phyloP scores from a whole-genome alignment of 208 protist species.

The Crithidia expoeki region DNA sequence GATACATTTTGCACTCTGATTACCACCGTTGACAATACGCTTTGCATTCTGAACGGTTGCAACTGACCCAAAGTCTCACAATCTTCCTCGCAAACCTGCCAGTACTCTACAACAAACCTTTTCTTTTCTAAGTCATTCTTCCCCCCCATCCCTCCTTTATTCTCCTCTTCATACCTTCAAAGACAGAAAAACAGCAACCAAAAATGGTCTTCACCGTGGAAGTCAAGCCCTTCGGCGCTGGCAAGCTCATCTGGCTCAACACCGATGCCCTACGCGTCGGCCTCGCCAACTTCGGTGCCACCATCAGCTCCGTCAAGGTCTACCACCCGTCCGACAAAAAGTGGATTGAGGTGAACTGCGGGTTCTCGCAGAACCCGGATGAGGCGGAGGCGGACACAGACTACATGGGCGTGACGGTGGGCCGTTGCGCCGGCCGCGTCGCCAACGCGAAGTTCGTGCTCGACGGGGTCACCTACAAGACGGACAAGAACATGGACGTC shows the following conservation, averaged over 20 bases:
- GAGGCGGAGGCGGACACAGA: slow-evolving; percentile 39
- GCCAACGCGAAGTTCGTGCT: slow-evolving; percentile 48
- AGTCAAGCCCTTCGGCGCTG: slow-evolving; percentile 42
- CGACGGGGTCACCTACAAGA: slow-evolving; percentile 40
- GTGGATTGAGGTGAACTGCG: slow-evolving; percentile 64
- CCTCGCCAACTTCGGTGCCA: slow-evolving; percentile 58
- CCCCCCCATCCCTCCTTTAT: background rate
- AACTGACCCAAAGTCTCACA: background rate
- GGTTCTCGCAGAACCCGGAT: slow-evolving; percentile 47
- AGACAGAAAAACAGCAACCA: background rate
- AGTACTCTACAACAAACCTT: background rate
- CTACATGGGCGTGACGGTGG: slow-evolving; percentile 66
- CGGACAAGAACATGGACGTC: slow-evolving; percentile 19
- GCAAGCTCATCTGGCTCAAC: slow-evolving; percentile 42
- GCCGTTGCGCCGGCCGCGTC: slow-evolving; percentile 68
- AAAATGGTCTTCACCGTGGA: slow-evolving; percentile 37
- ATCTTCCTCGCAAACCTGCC: background rate
- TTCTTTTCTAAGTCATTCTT: background rate
- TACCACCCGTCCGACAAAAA: slow-evolving; percentile 11
- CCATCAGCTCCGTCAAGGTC: slow-evolving; percentile 53
- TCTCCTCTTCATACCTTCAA: background rate
- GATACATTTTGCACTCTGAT: too few species aligned
- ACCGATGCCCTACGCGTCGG: slow-evolving; percentile 38
- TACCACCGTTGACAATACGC: too few species aligned
- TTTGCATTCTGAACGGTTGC: too few species aligned